phyloP scores from a whole-genome alignment of 176 grass and related monocot genomes.

The Juncus inflexus region DNA sequence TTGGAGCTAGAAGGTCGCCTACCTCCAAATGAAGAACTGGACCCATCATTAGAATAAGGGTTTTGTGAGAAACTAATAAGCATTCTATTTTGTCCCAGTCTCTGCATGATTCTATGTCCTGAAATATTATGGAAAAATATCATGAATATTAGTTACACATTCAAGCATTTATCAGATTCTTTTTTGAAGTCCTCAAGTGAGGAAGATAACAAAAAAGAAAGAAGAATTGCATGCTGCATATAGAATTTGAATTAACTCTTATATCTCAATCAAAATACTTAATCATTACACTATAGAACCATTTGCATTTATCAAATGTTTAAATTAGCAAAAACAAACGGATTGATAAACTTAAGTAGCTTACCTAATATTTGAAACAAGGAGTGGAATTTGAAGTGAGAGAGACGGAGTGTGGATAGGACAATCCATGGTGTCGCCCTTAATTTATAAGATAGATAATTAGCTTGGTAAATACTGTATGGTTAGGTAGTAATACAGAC shows the following conservation, averaged over 20 bases:
- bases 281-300: background rate
- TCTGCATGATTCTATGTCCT: constrained; percentile 35
- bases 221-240: too few relatives aligned
- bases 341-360: background rate
- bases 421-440: background rate
- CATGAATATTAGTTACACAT: background rate
- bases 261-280: background rate
- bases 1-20: constrained; percentile 1
- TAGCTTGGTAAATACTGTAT: background rate
- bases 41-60: background rate
- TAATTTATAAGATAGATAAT: constrained; percentile 26
- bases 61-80: constrained; percentile 47
- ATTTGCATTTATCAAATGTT: background rate
- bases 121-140: background rate
- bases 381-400: background rate
- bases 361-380: constrained; percentile 15
- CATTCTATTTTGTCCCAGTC: constrained; percentile 45
- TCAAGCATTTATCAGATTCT: too few relatives aligned
- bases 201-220: too few relatives aligned
- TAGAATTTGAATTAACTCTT: background rate
- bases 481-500: too few relatives aligned
- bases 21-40: constrained; percentile 19
- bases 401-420: background rate
- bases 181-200: too few relatives aligned
- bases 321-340: background rate